These are phyloP conservation scores for Hypoxylon perforatum DNA, from an alignment of 495 filamentous ascomycete species.

Conservation along the genomic window DNA sequence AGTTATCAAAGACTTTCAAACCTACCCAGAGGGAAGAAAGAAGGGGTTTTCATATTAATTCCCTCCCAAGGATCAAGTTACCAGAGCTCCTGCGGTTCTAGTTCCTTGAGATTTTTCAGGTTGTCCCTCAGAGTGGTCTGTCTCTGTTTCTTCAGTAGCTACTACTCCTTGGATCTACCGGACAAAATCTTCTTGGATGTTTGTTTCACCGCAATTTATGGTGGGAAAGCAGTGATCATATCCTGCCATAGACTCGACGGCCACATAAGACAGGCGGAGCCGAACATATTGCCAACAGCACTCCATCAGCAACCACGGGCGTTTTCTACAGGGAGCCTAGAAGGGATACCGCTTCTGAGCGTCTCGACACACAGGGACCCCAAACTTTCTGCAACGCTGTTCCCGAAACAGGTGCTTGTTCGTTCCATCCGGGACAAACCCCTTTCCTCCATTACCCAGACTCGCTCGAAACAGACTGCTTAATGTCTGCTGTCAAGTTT, in stretches of 20 bases:
- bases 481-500: constrained; percentile 64
- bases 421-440: constrained; percentile 37
- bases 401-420: constrained; percentile 48
- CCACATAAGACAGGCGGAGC: constrained; percentile 43
- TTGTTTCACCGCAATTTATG: constrained; percentile 42
- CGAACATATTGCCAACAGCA: constrained; percentile 9
- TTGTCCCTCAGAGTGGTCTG: constrained; percentile 21
- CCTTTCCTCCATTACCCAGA: constrained; percentile 19
- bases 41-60: constrained; percentile 48
- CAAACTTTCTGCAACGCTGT: constrained; percentile 38
- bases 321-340: not conserved
- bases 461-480: constrained; percentile 47
- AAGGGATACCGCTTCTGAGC: not conserved
- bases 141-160: constrained; percentile 36
- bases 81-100: constrained; percentile 39
- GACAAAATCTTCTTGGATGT: constrained; percentile 30
- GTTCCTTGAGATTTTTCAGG: constrained; percentile 35
- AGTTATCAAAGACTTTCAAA: constrained; percentile 44
- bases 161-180: constrained; percentile 16
- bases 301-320: not conserved
- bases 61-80: constrained; percentile 34
- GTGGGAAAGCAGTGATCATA: constrained; percentile 33
- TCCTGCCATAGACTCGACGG: constrained; percentile 35
- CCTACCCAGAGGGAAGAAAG: constrained; percentile 43
- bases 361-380: constrained; percentile 29